Evolutionary conservation across 2,329 filamentous ascomycete genomes (phyloP).

Genomic region (Fusarium palustre): DNA sequence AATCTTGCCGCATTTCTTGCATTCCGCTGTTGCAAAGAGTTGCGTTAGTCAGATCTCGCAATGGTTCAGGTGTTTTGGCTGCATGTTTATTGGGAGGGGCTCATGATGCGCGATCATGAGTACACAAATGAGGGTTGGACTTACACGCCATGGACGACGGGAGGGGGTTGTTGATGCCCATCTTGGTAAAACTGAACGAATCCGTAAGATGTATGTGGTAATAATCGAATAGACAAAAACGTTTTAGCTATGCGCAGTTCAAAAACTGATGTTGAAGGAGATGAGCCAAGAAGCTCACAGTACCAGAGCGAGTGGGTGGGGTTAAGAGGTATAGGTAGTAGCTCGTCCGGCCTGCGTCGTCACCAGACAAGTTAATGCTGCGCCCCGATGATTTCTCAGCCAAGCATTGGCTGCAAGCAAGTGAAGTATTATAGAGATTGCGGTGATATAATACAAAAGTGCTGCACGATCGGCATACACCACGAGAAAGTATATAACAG

Average conservation of each 20-base stretch:
- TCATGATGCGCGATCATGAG: constrained; percentile 38
- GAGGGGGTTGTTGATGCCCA: constrained; percentile 75
- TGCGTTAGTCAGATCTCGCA: constrained; percentile 28
- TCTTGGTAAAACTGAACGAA: constrained; percentile 46
- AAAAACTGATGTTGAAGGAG: constrained; percentile 23
- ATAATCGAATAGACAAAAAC: neutral
- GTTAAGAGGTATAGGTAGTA: constrained; percentile 28
- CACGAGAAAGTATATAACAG: constrained; percentile 1
- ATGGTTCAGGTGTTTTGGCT: neutral
- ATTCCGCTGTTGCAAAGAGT: constrained; percentile 76
- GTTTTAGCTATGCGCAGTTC: neutral
- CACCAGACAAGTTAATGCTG: constrained; percentile 36
- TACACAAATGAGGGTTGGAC: constrained; percentile 49
- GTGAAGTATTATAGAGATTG: constrained; percentile 1
- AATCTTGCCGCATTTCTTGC: constrained; percentile 97
- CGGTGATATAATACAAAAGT: constrained; percentile 8
- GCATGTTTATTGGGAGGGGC: constrained; percentile 26
- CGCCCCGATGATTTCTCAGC: constrained; percentile 34
- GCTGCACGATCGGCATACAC: constrained; percentile 15
- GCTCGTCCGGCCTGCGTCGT: constrained; percentile 34
- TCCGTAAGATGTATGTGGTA: neutral
- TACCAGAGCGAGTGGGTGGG: constrained; percentile 34
- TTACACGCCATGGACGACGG: constrained; percentile 76
- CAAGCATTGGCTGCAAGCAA: constrained; percentile 17
- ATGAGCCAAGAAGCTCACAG: constrained; percentile 36